A percentile compares a stretch with the other conserved stretches of the same genome.
Evolutionary conservation across 495 filamentous ascomycete genomes (phyloP).

Genomic region (Schizothecium vesticola): DNA sequence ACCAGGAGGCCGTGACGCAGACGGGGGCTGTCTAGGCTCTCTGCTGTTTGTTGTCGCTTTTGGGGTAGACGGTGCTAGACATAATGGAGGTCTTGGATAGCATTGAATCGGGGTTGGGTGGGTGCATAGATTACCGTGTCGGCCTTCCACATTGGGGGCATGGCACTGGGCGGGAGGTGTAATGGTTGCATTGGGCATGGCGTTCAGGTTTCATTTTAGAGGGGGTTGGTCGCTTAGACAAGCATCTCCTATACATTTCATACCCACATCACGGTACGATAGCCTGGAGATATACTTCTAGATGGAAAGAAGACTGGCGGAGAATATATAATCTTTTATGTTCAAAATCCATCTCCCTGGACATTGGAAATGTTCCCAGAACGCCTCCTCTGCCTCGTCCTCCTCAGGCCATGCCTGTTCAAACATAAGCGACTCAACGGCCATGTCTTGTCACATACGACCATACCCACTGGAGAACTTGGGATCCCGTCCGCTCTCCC

Average conservation of each 20-base stretch:
- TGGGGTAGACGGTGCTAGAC: neutral
- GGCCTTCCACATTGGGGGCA: neutral
- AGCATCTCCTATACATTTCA: neutral
- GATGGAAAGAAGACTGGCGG: neutral
- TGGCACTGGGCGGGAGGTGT: neutral
- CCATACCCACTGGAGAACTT: conserved; percentile 43
- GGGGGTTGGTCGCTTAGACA: neutral
- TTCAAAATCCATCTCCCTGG: neutral
- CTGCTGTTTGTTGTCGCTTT: too few relatives aligned
- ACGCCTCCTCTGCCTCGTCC: too few relatives aligned
- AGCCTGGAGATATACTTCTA: neutral
- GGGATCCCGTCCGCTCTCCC: conserved; percentile 51
- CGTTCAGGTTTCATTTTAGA: neutral
- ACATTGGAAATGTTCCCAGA: too few relatives aligned
- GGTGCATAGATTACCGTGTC: neutral
- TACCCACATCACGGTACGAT: neutral
- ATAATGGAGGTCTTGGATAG: neutral
- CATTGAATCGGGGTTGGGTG: neutral
- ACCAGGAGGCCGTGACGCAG: conserved; percentile 12
- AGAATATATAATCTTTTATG: neutral
- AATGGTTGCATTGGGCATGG: neutral
- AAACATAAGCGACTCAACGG: neutral
- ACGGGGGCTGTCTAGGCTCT: conserved; percentile 14
- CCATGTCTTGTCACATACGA: conserved; percentile 30
- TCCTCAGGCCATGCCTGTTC: too few relatives aligned